Evolutionary conservation across 345 rosid species (phyloP), one percentile per base, ranked within the genome.

Genomic region (Durio zibethinus): DNA sequence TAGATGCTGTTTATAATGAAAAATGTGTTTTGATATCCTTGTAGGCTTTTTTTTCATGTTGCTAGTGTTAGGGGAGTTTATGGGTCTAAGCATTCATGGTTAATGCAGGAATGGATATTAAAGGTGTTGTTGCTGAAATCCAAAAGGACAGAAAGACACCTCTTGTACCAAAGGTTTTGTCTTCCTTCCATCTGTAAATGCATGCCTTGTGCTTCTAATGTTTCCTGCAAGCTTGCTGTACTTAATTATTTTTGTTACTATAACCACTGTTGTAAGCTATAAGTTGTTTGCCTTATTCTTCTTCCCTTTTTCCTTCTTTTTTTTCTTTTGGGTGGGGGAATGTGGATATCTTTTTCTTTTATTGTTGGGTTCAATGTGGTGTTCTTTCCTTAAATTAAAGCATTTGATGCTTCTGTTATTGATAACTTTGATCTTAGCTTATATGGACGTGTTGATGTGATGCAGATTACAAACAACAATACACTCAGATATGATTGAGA

Each of bases 401-500:
- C 10, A 15, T 47, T 61, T 4, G 2, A 18, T 73, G 72, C 75
- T 57, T 48, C 43, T 63, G 45, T 66, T 18, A 23, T 80, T 82
- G 48, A 77, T 89, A 76, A 87, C 80, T 45, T 40, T 74, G 83
- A 76, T 84, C 83, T 85, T 85, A 85, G 88, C 87, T 85, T 89
- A 81, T 83, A 69, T 89, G 90, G 93, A 90, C 92, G 97, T 36
- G 97, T 97, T 82, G 97, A 94, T 87, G 92, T 94, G 86, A 94
- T 92, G 97, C 73, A 79, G 81, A 85, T 92, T 64, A 62, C 93
- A 10, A 76, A 83, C 71, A 89, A 89, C 83, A 86, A 85, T 20
- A 91, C 88, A 60, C 83, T 93, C 67, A 57, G 91, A 91, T 86
- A 79, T 95, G 94, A 90, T 94, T 88, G 87, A 94, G 97, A 97